A percentile compares a stretch with the other conserved stretches of the same genome.
Evolutionary conservation across 1,284 basidiomycete species (phyloP).

Genomic region (Trichosporon inkin): DNA sequence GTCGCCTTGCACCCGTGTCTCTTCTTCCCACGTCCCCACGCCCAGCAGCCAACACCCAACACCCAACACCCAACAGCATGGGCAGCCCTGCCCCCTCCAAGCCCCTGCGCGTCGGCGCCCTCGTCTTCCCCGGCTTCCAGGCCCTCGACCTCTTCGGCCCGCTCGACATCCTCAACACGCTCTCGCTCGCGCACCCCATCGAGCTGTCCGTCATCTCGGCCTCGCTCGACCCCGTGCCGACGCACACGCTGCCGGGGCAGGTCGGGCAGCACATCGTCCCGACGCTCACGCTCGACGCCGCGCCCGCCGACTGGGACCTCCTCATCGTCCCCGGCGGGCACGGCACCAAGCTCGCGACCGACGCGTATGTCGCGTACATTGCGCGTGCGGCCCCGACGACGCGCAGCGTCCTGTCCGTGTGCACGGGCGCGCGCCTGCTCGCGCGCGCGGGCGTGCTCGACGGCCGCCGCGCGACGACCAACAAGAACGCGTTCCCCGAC

Average conservation of each 20-base stretch:
- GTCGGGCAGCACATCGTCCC: slow-evolving; percentile 18
- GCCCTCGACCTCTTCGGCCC: slow-evolving; percentile 17
- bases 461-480: slow-evolving; percentile 28
- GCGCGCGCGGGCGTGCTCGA: slow-evolving; percentile 23
- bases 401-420: slow-evolving; percentile 22
- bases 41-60: no score
- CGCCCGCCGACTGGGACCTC: not conserved
- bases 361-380: slow-evolving; percentile 25
- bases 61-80: not conserved
- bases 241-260: slow-evolving; percentile 1
- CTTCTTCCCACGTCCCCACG: no score
- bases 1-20: no score
- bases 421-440: slow-evolving; percentile 27
- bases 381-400: slow-evolving; percentile 12
- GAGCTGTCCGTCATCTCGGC: slow-evolving; percentile 14
- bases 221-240: slow-evolving; percentile 13
- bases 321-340: slow-evolving; percentile 1
- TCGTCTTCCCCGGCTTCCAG: slow-evolving; percentile 9
- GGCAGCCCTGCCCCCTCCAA: not conserved
- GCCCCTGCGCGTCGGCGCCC: not conserved
- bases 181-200: slow-evolving; percentile 12
- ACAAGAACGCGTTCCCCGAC: slow-evolving; percentile 24
- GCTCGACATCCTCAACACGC: slow-evolving; percentile 17
- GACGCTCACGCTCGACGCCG: slow-evolving; percentile 19
- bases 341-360: slow-evolving; percentile 1